phyloP scores from a whole-genome alignment of 352 stramenopile species.

The Phytopythium montanum region DNA sequence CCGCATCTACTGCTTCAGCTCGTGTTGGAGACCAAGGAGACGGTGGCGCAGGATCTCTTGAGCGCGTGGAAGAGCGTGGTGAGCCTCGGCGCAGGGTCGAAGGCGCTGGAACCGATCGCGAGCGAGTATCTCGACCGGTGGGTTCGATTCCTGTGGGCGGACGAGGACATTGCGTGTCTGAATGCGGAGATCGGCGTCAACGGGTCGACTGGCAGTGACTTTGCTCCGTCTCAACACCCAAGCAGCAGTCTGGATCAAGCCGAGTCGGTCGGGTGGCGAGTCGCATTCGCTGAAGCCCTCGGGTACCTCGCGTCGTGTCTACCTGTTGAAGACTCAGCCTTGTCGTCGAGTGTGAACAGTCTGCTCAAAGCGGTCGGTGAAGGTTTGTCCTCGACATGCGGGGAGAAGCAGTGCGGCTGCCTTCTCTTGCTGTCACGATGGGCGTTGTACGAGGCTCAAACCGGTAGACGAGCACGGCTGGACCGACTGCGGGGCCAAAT shows the following conservation, averaged over 20 bases:
- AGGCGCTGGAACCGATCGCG: constrained; percentile 20
- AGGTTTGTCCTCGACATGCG: constrained; percentile 33
- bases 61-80: constrained; percentile 40
- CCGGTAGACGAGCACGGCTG: constrained; percentile 10
- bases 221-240: not conserved
- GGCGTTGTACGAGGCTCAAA: constrained; percentile 36
- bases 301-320: constrained; percentile 36
- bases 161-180: constrained; percentile 22
- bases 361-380: constrained; percentile 20
- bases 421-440: constrained; percentile 53
- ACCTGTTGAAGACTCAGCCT: constrained; percentile 9
- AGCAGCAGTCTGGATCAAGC: not conserved
- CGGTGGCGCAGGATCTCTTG: constrained; percentile 24
- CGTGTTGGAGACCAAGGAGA: constrained; percentile 36
- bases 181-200: constrained; percentile 17
- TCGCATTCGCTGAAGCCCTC: constrained; percentile 57
- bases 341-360: constrained; percentile 7
- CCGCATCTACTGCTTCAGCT: constrained; percentile 65
- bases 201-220: not conserved
- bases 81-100: constrained; percentile 14
- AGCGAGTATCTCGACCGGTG: constrained; percentile 23
- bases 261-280: constrained; percentile 21
- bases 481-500: constrained; percentile 16
- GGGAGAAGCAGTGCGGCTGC: constrained; percentile 56
- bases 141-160: constrained; percentile 53